A percentile compares a stretch with the other conserved stretches of the same genome.
phyloP scores from a whole-genome alignment of 2,329 filamentous ascomycete species.

The Xylaria sp. region DNA sequence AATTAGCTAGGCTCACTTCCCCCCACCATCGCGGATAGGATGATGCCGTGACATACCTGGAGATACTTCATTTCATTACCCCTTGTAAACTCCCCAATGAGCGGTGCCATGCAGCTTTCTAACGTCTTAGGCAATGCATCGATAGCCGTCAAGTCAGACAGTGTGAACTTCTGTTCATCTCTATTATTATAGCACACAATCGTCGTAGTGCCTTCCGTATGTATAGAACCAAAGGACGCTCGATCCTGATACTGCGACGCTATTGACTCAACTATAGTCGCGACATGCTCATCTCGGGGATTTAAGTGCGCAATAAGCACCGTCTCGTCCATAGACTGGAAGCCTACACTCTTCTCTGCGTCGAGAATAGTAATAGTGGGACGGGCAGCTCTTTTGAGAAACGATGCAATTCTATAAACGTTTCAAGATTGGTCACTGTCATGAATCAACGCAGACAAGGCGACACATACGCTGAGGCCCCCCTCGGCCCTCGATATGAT shows the following conservation, averaged over 20 bases:
- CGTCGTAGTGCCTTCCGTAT: constrained; percentile 31
- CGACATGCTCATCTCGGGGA: constrained; percentile 44
- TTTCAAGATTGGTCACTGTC: neutral
- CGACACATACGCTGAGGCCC: constrained; percentile 50
- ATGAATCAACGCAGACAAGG: neutral
- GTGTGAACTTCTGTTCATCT: constrained; percentile 50
- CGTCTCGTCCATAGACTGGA: constrained; percentile 53
- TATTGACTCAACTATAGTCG: constrained; percentile 46
- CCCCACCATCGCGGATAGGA: neutral
- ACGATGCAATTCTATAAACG: constrained; percentile 48
- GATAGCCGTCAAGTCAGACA: constrained; percentile 48
- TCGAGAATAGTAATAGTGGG: constrained; percentile 43
- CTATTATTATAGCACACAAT: constrained; percentile 55
- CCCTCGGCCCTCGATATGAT: constrained; percentile 58
- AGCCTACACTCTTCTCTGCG: constrained; percentile 42
- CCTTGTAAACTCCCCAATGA: constrained; percentile 58
- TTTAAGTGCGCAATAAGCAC: constrained; percentile 55
- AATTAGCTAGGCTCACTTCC: neutral
- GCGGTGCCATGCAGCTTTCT: constrained; percentile 50
- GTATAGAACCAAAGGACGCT: constrained; percentile 54
- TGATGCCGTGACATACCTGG: constrained; percentile 44
- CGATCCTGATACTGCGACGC: constrained; percentile 53
- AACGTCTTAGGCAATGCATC: constrained; percentile 53
- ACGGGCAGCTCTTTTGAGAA: constrained; percentile 43
- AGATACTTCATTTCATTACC: constrained; percentile 56